Conservation (phyloP, 2,329 filamentous ascomycete genomes). For the Fusarium globosum region DNA sequence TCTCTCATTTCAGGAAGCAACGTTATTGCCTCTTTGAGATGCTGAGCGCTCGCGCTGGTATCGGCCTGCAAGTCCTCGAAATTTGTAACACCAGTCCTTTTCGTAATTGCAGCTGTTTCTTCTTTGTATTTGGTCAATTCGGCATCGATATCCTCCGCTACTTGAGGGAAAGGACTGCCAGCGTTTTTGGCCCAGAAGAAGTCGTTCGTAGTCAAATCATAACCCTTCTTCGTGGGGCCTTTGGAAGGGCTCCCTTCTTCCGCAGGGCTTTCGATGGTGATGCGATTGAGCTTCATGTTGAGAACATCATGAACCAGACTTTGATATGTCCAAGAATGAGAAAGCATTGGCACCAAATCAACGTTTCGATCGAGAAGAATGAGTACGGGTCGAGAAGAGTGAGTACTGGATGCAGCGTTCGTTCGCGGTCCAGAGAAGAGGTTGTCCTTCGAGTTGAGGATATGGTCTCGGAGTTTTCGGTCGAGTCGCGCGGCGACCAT, state of each 20-base stretch:
- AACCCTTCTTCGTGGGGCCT: constrained; percentile 84
- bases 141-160: constrained; percentile 94
- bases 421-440: constrained; percentile 82
- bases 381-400: constrained; percentile 84
- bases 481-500: constrained; percentile 95
- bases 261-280: constrained; percentile 86
- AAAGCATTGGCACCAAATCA: constrained; percentile 97
- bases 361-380: constrained; percentile 96
- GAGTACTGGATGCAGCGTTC: constrained; percentile 65
- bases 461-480: constrained; percentile 93
- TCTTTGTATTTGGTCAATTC: constrained; percentile 96
- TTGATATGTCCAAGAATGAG: constrained; percentile 86
- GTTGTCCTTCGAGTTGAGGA: constrained; percentile 97
- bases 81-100: constrained; percentile 91
- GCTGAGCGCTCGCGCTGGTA: constrained; percentile 87
- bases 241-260: constrained; percentile 82
- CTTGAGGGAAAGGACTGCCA: constrained; percentile 89
- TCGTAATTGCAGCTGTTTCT: constrained; percentile 92
- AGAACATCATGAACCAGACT: constrained; percentile 78
- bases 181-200: constrained; percentile 98
- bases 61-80: constrained; percentile 94
- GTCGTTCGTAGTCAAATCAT: constrained; percentile 89
- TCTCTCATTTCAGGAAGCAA: constrained; percentile 91
- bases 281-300: constrained; percentile 80
- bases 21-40: constrained; percentile 95